Percentiles rank a stretch among this genome's conserved stretches.
These are phyloP conservation scores for Eragrostis nindensis DNA, from an alignment of 176 grass and related monocot species.

Conservation along the genomic window DNA sequence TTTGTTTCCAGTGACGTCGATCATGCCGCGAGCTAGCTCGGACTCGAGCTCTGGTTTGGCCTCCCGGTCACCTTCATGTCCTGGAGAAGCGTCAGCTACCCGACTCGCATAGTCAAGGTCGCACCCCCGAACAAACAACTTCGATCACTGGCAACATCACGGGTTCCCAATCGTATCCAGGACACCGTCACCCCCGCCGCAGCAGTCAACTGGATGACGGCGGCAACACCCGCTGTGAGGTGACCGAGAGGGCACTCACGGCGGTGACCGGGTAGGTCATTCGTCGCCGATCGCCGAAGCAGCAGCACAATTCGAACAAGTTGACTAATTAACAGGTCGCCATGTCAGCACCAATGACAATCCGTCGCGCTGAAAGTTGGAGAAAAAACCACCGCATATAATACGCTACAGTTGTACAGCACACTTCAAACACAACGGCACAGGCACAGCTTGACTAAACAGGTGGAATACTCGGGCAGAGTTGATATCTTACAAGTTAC, in stretches of 20 bases:
- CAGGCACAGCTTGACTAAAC: background rate
- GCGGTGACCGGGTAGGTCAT: background rate
- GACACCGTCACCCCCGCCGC: background rate
- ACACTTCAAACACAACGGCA: background rate
- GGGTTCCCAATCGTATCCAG: background rate
- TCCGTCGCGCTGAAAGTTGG: background rate
- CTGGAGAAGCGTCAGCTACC: background rate
- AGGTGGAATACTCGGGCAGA: background rate
- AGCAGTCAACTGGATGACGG: background rate
- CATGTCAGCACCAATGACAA: too few relatives aligned
- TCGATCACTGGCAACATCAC: background rate
- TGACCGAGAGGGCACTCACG: too few relatives aligned
- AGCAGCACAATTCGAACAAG: background rate
- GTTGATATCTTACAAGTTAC: slow-evolving; percentile 45
- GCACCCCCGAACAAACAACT: background rate
- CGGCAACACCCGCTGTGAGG: background rate
- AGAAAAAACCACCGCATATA: too few relatives aligned
- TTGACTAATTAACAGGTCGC: background rate
- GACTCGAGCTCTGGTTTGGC: background rate
- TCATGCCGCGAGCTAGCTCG: background rate
- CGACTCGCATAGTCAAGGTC: background rate
- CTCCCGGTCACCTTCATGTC: too few relatives aligned
- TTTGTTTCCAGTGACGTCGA: background rate
- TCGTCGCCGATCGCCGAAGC: background rate
- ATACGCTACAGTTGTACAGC: too few relatives aligned